Conservation (phyloP, 345 rosid genomes). For the Xanthoceras sorbifolium region DNA sequence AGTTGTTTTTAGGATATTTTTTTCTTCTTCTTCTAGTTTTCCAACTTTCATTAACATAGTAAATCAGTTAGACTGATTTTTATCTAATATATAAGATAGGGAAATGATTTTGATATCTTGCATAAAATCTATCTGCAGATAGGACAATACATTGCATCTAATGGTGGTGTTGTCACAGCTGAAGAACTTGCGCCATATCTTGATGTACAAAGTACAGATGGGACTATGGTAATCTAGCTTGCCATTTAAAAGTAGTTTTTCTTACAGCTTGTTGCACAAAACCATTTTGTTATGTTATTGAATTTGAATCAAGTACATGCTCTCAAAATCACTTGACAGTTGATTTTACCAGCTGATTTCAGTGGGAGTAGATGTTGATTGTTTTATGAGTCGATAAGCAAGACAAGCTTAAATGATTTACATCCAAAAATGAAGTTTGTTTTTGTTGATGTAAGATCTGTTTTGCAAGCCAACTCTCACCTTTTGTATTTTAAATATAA, state of each 20-base stretch:
- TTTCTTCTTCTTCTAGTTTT: not conserved
- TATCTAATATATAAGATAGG: not conserved
- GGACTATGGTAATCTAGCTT: conserved; percentile 39
- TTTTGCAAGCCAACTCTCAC: not conserved
- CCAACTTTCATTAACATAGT: not conserved
- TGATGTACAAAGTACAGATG: conserved; percentile 58
- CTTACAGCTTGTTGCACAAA: conserved; percentile 4
- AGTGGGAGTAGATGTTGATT: not conserved
- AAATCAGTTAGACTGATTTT: not conserved
- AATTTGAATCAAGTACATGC: conserved; percentile 8
- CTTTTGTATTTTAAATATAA: not conserved
- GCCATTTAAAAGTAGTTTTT: conserved; percentile 5
- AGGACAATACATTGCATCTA: conserved; percentile 81
- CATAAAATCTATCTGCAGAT: conserved; percentile 55
- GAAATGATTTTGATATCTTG: conserved; percentile 13
- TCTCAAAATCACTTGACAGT: conserved; percentile 4
- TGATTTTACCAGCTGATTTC: conserved; percentile 6
- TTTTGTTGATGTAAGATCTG: not conserved
- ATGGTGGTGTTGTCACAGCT: conserved; percentile 93
- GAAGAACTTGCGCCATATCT: conserved; percentile 88
- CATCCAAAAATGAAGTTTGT: not conserved
- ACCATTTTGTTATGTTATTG: conserved; percentile 9
- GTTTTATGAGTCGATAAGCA: not conserved
- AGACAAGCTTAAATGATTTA: not conserved
- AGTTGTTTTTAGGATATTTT: not conserved